Evolutionary conservation across 1,284 basidiomycete genomes (phyloP), one percentile per base, ranked within the genome.

Genomic region (Marasmius fiardii): DNA sequence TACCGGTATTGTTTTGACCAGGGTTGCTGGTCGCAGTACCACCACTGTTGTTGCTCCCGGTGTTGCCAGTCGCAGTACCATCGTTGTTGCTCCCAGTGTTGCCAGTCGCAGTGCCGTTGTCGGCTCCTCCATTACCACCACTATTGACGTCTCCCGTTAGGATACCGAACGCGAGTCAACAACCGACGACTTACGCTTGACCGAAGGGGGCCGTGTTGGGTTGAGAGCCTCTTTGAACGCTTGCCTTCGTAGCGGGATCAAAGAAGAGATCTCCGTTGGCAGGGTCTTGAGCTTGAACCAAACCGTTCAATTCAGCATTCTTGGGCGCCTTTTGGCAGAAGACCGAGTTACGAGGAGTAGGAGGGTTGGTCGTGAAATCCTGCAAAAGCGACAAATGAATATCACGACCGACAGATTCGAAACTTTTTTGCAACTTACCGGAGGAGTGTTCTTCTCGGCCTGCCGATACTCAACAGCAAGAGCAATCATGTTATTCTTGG

Each of bases 401-500:
- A n/a, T n/a, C 18, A 41, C 16, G 2, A 20, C 12, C 18, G 11
- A 14, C 34, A 43, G 53, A 26, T 34, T 37, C 10, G 2, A 55
- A 50, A 28, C 26, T 18, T 10, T 37, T 44, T n/a, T n/a, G n/a
- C n/a, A n/a, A 66, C 73, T 49, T 61, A 80, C 79, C 26, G 81
- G 82, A 64, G 81, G 80, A 1, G 82, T 83, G 67, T 85, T 85
- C 74, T 84, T 85, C 72, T 85, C 82, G 0, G 68, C 74, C 62
- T 83, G 79, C 50, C 82, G 78, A 65, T 83, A 83, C 61, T 80
- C 75, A 12, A 75, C 65, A 12, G 82, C 83, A 53, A 83, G 69
- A 4, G 72, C 69, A 61, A 86, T 74, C 81, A 84, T 81, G 57
- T 73, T 77, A 3, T 68, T 67, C 61, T 78, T 75, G 1, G 79